Evolutionary conservation across 2,329 filamentous ascomycete species (phyloP).

Genomic region (Xylaria sp.): DNA sequence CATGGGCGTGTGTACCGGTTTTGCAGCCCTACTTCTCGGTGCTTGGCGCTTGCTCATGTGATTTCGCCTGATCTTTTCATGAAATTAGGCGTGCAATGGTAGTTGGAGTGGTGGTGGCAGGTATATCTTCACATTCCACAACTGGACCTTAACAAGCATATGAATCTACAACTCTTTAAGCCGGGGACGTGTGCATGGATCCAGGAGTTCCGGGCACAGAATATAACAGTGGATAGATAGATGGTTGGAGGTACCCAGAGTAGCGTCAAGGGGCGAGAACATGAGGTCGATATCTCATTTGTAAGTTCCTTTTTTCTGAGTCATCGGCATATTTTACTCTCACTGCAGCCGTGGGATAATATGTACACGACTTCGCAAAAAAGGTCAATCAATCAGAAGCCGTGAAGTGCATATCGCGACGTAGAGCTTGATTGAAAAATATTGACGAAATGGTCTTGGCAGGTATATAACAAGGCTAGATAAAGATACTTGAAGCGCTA

Average conservation of each 20-base stretch:
- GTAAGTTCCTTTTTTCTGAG: not conserved
- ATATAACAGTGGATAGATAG: not conserved
- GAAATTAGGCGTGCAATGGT: not conserved
- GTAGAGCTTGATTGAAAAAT: not conserved
- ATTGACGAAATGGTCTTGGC: slow-evolving; percentile 11
- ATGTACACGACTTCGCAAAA: not conserved
- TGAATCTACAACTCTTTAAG: not conserved
- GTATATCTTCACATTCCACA: slow-evolving; percentile 7
- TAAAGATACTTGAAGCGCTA: slow-evolving; percentile 14
- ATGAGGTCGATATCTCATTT: slow-evolving; percentile 12
- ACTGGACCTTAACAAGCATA: not conserved
- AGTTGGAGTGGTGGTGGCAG: not conserved
- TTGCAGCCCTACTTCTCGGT: slow-evolving; percentile 74
- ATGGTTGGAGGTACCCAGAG: not conserved
- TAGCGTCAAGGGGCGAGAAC: not conserved
- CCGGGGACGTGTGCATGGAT: slow-evolving; percentile 21
- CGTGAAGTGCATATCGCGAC: not conserved
- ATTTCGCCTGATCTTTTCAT: slow-evolving; percentile 4
- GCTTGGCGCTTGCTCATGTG: slow-evolving; percentile 77
- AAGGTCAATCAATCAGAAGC: not conserved
- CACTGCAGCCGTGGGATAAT: not conserved
- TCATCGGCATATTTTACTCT: not conserved
- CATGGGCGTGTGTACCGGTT: slow-evolving; percentile 83
- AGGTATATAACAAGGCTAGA: slow-evolving; percentile 7
- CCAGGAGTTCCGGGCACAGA: slow-evolving; percentile 10